Conservation (phyloP, 441 rosid species). For the Arabidopsis lyrata region DNA sequence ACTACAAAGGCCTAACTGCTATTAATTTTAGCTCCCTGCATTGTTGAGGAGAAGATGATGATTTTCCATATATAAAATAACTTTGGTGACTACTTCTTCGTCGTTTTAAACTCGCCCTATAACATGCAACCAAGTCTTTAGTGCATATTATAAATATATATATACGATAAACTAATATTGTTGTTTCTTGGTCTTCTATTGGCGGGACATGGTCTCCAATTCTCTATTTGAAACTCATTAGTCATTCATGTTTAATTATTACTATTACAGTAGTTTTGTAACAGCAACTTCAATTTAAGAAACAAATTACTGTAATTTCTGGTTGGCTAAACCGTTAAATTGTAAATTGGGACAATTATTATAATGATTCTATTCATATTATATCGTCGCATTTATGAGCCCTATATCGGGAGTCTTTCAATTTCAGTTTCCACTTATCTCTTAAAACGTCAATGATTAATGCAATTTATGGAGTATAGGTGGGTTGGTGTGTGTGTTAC, state of each 20-base stretch:
- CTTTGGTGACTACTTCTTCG: neutral
- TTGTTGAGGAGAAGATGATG: constrained; percentile 9
- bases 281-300: neutral
- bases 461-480: constrained; percentile 16
- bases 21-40: neutral
- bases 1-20: too few relatives aligned
- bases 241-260: neutral
- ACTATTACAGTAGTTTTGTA: neutral
- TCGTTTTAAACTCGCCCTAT: neutral
- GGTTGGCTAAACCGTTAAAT: constrained; percentile 1
- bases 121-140: neutral
- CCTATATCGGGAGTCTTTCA: neutral
- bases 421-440: constrained; percentile 1
- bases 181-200: neutral
- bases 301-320: neutral
- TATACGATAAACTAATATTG: neutral
- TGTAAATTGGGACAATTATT: neutral
- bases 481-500: neutral
- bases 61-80: neutral
- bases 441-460: neutral
- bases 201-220: neutral
- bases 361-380: neutral
- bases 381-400: neutral
- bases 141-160: neutral
- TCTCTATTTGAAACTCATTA: neutral